Evolutionary conservation across 2,329 filamentous ascomycete species (phyloP), one percentile per base, ranked within the genome.

Genomic region (Penicillium concentricum): DNA sequence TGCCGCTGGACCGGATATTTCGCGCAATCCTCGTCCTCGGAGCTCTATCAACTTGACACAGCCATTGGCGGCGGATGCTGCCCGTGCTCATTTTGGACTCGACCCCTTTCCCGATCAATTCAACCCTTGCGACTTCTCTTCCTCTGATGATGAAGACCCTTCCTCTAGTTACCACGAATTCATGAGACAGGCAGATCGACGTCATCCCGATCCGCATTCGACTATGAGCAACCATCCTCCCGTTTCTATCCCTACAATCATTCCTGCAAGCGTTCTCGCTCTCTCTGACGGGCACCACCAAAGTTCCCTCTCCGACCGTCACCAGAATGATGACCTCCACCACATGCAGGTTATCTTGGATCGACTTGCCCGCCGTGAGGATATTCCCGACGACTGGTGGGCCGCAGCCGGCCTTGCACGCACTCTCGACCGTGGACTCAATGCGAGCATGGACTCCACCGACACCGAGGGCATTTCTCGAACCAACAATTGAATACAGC

Each of bases 341-440:
- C 84, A 87, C 44, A 88, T 92, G 82, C 87, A 90, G 64, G 81
- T 82, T 49, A 88, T 95, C 45, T 81, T 94, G 35, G 85, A 87
- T 63, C 82, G 85, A 42, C 80, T 95, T 53, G 85, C 87, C 34
- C 81, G 84, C 18, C 80, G 89, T 24, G 84, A 90, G 67, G 89
- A 92, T 65, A 88, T 94, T 52, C 88, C 90, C 0, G 90, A 94
- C 59, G 87, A 91, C 61, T 92, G 88, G 86, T 95, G 91, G 91
- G 84, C 84, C 57, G 82, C 84, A 66, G 87, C 82, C 57, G 88
- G 88, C 41, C 80, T 90, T 61, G 86, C 81, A 67, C 83, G 86
- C 61, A 87, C 80, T 15, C 65, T 75, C 38, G 66, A 67, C 49
- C 69, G 68, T 28, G 66, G 70, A 50, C 59, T 72, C 41, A 66